Conservation (phyloP, 1,139 yeast species). For the Suhomyces anneliseae region DNA sequence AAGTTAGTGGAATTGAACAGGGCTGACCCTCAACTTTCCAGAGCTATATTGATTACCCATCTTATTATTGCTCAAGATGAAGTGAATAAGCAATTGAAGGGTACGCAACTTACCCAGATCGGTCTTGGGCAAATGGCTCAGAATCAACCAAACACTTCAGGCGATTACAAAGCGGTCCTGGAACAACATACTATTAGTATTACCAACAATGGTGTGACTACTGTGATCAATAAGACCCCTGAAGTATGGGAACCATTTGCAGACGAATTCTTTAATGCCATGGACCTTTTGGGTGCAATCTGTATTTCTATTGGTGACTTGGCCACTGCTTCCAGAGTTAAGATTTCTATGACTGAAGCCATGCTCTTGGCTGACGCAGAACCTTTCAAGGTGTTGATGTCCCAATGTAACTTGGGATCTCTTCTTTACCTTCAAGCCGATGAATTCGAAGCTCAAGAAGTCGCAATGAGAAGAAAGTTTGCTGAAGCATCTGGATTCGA, state of each 20-base stretch:
- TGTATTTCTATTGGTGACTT: conserved; percentile 69
- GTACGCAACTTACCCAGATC: conserved; percentile 6
- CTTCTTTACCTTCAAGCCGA: conserved; percentile 71
- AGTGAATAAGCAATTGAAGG: conserved; percentile 23
- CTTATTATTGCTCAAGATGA: conserved; percentile 66
- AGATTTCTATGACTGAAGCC: conserved; percentile 67
- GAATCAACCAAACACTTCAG: neutral
- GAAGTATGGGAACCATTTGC: conserved; percentile 70
- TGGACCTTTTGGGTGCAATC: conserved; percentile 68
- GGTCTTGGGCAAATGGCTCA: neutral
- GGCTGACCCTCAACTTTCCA: conserved; percentile 51
- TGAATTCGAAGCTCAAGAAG: conserved; percentile 55
- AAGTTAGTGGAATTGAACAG: conserved; percentile 62
- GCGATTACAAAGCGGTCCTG: conserved; percentile 4
- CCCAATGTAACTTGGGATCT: conserved; percentile 74
- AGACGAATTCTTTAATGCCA: conserved; percentile 72
- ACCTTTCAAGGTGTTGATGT: conserved; percentile 61
- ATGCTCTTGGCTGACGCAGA: conserved; percentile 73
- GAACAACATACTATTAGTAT: conserved; percentile 19
- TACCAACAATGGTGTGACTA: conserved; percentile 18
- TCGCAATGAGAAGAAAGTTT: conserved; percentile 27
- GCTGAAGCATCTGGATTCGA: conserved; percentile 25
- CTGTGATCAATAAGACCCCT: conserved; percentile 31
- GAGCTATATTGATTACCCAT: conserved; percentile 63
- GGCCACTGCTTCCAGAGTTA: conserved; percentile 60